Base-by-base conservation (phyloP, 208 protist genomes). In the Trypanosoma boissoni region DNA sequence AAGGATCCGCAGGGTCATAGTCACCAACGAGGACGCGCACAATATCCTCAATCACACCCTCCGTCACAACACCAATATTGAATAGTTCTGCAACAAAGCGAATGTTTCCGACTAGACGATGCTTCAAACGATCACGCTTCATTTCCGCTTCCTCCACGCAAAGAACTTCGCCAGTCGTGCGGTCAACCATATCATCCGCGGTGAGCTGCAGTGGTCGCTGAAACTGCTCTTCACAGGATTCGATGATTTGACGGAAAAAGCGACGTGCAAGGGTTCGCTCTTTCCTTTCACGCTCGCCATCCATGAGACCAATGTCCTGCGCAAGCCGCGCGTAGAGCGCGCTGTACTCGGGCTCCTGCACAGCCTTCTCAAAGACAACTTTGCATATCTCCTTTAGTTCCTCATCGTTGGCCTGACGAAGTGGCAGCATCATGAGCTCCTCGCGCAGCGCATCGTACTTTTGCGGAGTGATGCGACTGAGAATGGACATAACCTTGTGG, bases 401-500 rank as follows among this genome's bases (percentile, higher is more conserved):
- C 7, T n/a, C 51, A 51, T 92, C 84, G 14, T 90, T 76, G 6
- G 72, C 58, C 67, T 91, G 83, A 23, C 82, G 81, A 54, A 95
- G 68, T 14, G 88, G 88, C 12, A 95, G 74, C 58, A 84, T 57
- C 56, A 80, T 52, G 55, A 95, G 65, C 67, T 95, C 88, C 43
- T 83, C 56, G 16, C 78, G 58, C 46, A 95, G 71, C 20, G 76
- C 72, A 20, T 72, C 58, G 58, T 88, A 95, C 76, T 95, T 95
- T 64, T 81, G 71, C 24, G 59, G 73, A 14, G 88, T 92, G 68
- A 95, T 67, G 61, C 88, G 83, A 52, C 82, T 91, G 27, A 95
- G 78, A 36, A 95, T 75, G 7, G 82, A 92, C 74, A 95, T 76
- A 24, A 95, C 83, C 60, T 95, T 95, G 72, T 91, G 82, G 58